Base-by-base conservation (phyloP, 169 alveolate genomes). In the Theileria sp. region DNA sequence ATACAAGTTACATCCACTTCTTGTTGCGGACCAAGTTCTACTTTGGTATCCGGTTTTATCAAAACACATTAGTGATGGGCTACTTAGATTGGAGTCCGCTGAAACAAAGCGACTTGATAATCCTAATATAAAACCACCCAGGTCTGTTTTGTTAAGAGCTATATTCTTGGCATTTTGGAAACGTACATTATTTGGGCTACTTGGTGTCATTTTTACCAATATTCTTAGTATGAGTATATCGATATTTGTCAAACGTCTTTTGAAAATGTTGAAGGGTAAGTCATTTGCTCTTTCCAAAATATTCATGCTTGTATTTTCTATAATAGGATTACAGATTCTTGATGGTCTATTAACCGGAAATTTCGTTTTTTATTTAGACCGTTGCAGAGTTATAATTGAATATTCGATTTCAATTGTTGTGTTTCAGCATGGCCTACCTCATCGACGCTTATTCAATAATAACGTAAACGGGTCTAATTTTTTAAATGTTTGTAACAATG, bases 61-160 rank as follows among this genome's bases (percentile, higher is more conserved):
- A 17, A 72, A 74, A 44, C 81, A 80, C 76, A 36, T 80, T 10
- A 80, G 88, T 66, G 88, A 80, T 73, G 88, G 88, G 12, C 23
- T 80, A 10, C 21, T 75, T 32, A 44, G 64, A 23, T 49, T 80
- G 56, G 88, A 80, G 50, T 21, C 58, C 44, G 8, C 25, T 19
- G 75, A 80, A 51, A 44, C 78, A 32, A 32, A 32, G 5, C 36
- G 5, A 32, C 1, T 3, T 32, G 5, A 32, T 32, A 32, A 32
- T 3, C 36, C 36, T 5, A 32, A 32, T 32, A 32, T 32, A 32
- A 32, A 32, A 32, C 36, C 36, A 1, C 5, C 5, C 5, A 54
- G 7, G 7, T 54, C 62, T 54, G 28, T 54, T 54, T 19, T 54
- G 62, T 19, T 54, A 17, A 17, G 62, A 17, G 62, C 62, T n/a